Evolutionary conservation across 106 monocot species (phyloP).

Genomic region (Amphibolis antarctica): DNA sequence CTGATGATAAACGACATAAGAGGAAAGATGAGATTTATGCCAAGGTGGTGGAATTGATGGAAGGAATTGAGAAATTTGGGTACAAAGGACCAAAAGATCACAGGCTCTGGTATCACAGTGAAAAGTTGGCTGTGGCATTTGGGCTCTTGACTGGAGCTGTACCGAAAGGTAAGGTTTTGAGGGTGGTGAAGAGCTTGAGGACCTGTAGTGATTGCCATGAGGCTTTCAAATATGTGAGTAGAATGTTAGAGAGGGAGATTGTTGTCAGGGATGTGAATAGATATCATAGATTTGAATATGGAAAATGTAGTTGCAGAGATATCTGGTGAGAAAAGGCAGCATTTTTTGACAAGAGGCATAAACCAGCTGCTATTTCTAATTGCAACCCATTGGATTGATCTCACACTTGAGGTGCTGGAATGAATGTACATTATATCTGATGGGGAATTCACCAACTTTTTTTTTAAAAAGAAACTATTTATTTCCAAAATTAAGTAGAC

Average conservation of each 20-base stretch:
- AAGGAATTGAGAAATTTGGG: conserved; percentile 21
- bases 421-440: too few relatives aligned
- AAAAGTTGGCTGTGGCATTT: conserved; percentile 52
- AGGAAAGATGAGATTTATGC: conserved; percentile 29
- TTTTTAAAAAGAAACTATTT: too few relatives aligned
- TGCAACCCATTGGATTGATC: too few relatives aligned
- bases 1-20: conserved; percentile 31
- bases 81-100: conserved; percentile 21
- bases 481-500: too few relatives aligned
- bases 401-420: too few relatives aligned
- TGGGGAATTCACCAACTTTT: too few relatives aligned
- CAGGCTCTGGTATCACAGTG: conserved; percentile 41
- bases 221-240: conserved; percentile 39
- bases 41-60: conserved; percentile 32
- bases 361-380: too few relatives aligned
- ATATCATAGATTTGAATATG: conserved; percentile 43
- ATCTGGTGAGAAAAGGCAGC: conserved; percentile 29
- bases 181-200: conserved; percentile 67
- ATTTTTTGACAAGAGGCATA: not conserved
- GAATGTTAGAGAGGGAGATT: conserved; percentile 32
- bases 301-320: conserved; percentile 41
- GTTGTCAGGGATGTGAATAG: conserved; percentile 60
- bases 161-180: conserved; percentile 26
- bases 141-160: conserved; percentile 21
- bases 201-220: conserved; percentile 57